Evolutionary conservation across 2,329 filamentous ascomycete genomes (phyloP).

Genomic region (Exophiala sideris): DNA sequence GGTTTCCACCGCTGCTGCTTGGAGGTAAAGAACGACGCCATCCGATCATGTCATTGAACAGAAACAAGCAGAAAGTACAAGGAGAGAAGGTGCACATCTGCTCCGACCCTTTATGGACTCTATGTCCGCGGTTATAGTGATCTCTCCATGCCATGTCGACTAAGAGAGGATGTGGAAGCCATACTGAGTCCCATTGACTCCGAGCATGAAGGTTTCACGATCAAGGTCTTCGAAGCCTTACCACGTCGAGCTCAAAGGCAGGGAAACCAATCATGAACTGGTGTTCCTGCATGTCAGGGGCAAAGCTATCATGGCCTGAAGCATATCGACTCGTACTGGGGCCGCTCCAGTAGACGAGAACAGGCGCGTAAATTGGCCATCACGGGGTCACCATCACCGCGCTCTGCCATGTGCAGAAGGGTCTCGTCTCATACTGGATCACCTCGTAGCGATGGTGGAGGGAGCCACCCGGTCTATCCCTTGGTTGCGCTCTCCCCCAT

Average conservation of each 20-base stretch:
- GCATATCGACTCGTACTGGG: conserved; percentile 1
- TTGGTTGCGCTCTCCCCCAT: too few relatives aligned
- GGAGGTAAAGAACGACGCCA: conserved; percentile 18
- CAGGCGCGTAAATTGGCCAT: conserved; percentile 22
- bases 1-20: conserved; percentile 3
- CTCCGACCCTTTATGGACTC: neutral
- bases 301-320: neutral
- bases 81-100: neutral
- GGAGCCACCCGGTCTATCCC: neutral
- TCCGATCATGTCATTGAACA: neutral
- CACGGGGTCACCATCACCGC: conserved; percentile 11
- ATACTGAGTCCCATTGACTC: neutral
- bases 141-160: neutral
- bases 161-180: neutral
- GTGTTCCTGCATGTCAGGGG: neutral
- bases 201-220: conserved; percentile 17
- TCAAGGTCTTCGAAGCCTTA: conserved; percentile 3
- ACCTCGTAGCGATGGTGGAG: neutral
- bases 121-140: neutral
- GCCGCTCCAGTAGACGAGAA: neutral
- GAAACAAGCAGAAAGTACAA: neutral
- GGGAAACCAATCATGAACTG: conserved; percentile 6
- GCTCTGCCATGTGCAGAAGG: neutral
- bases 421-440: conserved; percentile 12
- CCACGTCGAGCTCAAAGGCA: neutral